Evolutionary conservation across 345 rosid species (phyloP).

Genomic region (Passiflora organensis): DNA sequence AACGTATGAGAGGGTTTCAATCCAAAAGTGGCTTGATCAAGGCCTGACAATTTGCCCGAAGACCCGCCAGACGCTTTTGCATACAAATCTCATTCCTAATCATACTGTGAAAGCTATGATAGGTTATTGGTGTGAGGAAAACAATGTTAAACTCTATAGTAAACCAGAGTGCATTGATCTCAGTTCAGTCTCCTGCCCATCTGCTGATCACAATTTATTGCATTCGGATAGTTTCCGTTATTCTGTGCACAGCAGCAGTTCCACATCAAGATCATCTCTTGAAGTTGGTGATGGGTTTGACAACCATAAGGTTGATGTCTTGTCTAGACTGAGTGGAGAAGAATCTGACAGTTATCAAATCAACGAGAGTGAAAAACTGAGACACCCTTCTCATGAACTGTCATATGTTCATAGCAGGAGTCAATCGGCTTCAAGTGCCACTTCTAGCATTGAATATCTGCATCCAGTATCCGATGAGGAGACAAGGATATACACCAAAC

Average conservation of each 20-base stretch:
- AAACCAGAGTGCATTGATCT: conserved; percentile 25
- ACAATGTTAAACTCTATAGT: conserved; percentile 36
- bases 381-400: conserved; percentile 46
- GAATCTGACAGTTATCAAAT: conserved; percentile 30
- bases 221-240: conserved; percentile 49
- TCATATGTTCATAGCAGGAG: conserved; percentile 72
- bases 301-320: conserved; percentile 45
- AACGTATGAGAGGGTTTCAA: conserved; percentile 82
- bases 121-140: conserved; percentile 72
- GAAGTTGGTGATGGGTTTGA: conserved; percentile 55
- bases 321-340: conserved; percentile 45
- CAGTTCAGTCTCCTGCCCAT: conserved; percentile 31
- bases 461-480: no score
- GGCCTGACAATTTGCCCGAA: conserved; percentile 79
- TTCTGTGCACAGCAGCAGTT: conserved; percentile 49
- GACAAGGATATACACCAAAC: no score
- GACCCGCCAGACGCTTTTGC: conserved; percentile 59
- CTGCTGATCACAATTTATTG: conserved; percentile 42
- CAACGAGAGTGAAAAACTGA: conserved; percentile 44
- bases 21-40: conserved; percentile 80
- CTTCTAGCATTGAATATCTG: conserved; percentile 56
- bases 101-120: conserved; percentile 91
- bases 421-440: conserved; percentile 67
- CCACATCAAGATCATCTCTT: conserved; percentile 54
- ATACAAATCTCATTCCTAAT: conserved; percentile 84